Evolutionary conservation across 805 yeast genomes (phyloP), one percentile per base, ranked within the genome.

Genomic region (Sugiyamaella smithiae): DNA sequence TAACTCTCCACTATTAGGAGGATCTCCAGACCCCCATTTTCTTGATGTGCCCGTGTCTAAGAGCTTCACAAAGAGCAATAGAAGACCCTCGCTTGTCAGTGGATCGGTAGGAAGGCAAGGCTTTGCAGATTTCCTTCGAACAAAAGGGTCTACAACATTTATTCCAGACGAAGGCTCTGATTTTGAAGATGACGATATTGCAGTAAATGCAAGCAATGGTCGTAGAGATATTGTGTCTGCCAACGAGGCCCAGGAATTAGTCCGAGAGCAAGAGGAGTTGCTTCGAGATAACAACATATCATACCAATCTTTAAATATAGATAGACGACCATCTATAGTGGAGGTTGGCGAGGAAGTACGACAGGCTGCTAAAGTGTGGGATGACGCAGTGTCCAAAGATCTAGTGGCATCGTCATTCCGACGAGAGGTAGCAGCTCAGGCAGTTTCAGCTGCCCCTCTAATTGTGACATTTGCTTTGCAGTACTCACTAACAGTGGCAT

Each of bases 401-500:
- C 52, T 51, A 29, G 51, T 66, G 31, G 41, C 47, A 4, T 65
- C 70, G 14, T 49, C 59, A 3, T 37, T 50, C 20, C 32, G 25
- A 7, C 46, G 64, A 5, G 72, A 68, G 52, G 44, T 62, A 7
- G 33, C 38, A 1, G 64, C 60, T 12, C 55, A 68, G 12, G 43
- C 56, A 12, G 33, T 35, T 11, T 65, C 59, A 50, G 68, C 80
- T 2, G 57, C 70, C 0, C 84, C 95, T 0, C 66, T 86, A 52
- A 78, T 84, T 1, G 65, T 84, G 52, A 85, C 95, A 0, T 85
- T 86, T 58, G 69, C 85, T 36, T 69, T 86, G 25, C 88, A 84
- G 62, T 82, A 81, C 61, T 81, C 88, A 11, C 73, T 88, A 49
- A 78, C 89, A 1, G 80, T 88, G 19, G 87, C 86, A 0, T 84